Conservation (phyloP, 495 filamentous ascomycete species). For the Neurospora cerealis region DNA sequence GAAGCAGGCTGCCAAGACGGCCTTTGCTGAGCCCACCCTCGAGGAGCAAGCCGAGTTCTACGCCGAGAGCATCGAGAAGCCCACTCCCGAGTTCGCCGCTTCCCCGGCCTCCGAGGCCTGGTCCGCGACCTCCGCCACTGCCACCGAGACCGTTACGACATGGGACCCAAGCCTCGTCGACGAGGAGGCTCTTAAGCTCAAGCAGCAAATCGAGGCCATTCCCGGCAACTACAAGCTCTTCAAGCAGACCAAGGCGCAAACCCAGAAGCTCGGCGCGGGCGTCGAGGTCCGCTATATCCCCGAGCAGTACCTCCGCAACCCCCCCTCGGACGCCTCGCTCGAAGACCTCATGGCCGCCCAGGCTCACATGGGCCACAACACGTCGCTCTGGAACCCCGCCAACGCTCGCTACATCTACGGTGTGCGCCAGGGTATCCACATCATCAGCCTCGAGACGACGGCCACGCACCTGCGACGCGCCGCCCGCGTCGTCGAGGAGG, state of each 20-base stretch:
- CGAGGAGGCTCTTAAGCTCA: constrained; percentile 7
- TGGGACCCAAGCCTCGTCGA: background rate
- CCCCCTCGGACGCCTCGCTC: constrained; percentile 74
- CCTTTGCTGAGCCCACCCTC: background rate
- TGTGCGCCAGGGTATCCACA: constrained; percentile 80
- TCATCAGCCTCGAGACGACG: constrained; percentile 81
- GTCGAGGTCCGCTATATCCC: constrained; percentile 56
- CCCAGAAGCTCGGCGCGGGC: constrained; percentile 41
- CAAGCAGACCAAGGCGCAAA: constrained; percentile 14
- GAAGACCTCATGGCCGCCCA: constrained; percentile 87
- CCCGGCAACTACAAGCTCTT: constrained; percentile 20
- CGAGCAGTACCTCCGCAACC: constrained; percentile 53
- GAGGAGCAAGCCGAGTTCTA: background rate
- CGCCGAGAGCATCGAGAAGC: background rate
- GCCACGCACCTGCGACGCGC: constrained; percentile 83
- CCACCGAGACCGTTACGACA: background rate
- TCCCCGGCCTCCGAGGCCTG: background rate
- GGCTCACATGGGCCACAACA: constrained; percentile 84
- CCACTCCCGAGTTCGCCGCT: background rate
- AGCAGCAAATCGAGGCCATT: constrained; percentile 19
- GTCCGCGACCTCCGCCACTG: background rate
- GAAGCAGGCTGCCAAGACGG: background rate
- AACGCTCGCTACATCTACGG: constrained; percentile 95
- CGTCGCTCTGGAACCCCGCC: constrained; percentile 87
- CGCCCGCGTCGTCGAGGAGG: constrained; percentile 77